Base-by-base conservation (phyloP, 2,329 filamentous ascomycete species). In the Epichloe brachyelytri region DNA sequence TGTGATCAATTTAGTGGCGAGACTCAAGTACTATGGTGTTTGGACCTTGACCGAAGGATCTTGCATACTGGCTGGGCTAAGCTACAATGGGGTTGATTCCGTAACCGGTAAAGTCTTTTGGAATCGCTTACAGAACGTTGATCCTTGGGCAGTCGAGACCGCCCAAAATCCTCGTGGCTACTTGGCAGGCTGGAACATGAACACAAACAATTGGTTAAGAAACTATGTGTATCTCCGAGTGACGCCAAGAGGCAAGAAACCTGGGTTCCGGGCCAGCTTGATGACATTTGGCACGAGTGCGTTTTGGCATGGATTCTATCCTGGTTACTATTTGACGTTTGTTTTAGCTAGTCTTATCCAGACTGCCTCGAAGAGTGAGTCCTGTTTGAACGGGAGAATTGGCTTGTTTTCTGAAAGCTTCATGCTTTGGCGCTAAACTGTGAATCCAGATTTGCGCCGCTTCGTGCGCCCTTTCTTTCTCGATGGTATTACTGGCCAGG, bases 291-390 rank as follows among this genome's bases (percentile, higher is more conserved):
- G 82, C 6, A 97, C 93, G 19, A 95, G 89, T 62, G 91, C 93
- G 3, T 84, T 97, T 58, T 98, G 93, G 93, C 93, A 98, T 63
- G 93, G 93, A 33, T 98, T 98, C 69, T 94, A 95, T 59, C 91
- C 93, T 0, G 93, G 93, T 5, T 98, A 98, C 68, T 97, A 97
- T 66, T 70, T 98, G 54, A 78, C 85, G 5, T 98, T 98, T 62
- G 71, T 97, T 40, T 76, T 97, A 7, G 93, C 87, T 1, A 89
- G 88, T 55, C 86, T 98, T 58, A 79, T 96, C 33, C 93, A 98
- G 65, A 96, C 89, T 2, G 84, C 84, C 17, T 90, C 93, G 51
- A 98, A 98, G 74, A 89, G 90, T 96, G 74, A 65, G 85, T 76
- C n/a, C 14, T 15, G 5, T 10, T 7, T 4, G 4, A 5, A 14